A percentile compares a stretch with the other conserved stretches of the same genome.
phyloP scores from a whole-genome alignment of 352 stramenopile genomes.

The Globisporangium paroecandrum region DNA sequence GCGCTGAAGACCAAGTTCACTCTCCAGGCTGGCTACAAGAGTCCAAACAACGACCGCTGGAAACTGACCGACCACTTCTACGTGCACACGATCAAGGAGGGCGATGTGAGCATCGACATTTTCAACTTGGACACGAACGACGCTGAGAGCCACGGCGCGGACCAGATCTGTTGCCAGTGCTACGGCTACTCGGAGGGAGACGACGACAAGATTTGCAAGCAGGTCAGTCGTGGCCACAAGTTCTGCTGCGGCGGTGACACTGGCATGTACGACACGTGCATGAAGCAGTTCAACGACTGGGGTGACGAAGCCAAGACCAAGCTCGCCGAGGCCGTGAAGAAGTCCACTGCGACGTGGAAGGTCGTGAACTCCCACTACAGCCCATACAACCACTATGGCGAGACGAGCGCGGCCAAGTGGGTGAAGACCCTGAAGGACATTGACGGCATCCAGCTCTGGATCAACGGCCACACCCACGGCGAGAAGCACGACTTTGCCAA shows the following conservation, averaged over 20 bases:
- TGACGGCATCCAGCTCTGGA: slow-evolving; percentile 50
- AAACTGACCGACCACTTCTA: slow-evolving; percentile 47
- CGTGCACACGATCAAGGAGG: slow-evolving; percentile 29
- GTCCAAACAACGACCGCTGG: slow-evolving; percentile 47
- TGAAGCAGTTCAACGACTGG: slow-evolving; percentile 62
- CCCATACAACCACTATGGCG: slow-evolving; percentile 66
- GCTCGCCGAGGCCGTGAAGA: slow-evolving; percentile 37
- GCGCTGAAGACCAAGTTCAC: slow-evolving; percentile 47
- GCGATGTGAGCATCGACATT: slow-evolving; percentile 39
- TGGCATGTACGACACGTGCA: slow-evolving; percentile 52
- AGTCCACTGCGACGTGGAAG: slow-evolving; percentile 78
- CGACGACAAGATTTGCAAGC: slow-evolving; percentile 48
- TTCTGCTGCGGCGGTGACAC: slow-evolving; percentile 54
- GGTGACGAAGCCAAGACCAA: slow-evolving; percentile 61
- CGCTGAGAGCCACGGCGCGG: slow-evolving; percentile 44
- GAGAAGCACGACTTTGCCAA: slow-evolving; percentile 72
- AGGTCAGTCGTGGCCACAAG: slow-evolving; percentile 42
- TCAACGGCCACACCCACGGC: slow-evolving; percentile 72
- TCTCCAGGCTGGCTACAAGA: slow-evolving; percentile 40
- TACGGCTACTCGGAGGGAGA: slow-evolving; percentile 59
- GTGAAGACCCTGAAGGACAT: slow-evolving; percentile 39
- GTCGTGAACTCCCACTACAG: slow-evolving; percentile 84
- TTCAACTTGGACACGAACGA: slow-evolving; percentile 58
- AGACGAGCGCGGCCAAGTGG: slow-evolving; percentile 58
- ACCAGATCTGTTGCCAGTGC: slow-evolving; percentile 81